Conservation (phyloP, 805 yeast genomes). For the Ogataea trehaloabstinens region DNA sequence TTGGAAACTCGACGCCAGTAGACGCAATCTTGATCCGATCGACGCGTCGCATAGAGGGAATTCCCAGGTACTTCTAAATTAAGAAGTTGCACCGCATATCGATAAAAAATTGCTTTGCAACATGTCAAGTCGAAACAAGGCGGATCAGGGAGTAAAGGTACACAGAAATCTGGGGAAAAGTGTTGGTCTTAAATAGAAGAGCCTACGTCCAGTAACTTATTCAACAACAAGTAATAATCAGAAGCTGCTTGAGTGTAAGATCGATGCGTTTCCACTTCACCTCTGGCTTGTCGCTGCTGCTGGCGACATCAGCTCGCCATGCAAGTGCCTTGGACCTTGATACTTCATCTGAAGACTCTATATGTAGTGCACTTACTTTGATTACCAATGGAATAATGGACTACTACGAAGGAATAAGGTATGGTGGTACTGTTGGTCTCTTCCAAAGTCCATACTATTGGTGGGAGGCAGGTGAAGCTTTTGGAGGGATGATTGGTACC, state of each 20-base stretch:
- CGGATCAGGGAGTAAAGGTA: not conserved
- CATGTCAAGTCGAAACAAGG: not conserved
- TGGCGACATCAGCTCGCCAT: not conserved
- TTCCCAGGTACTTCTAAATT: not conserved
- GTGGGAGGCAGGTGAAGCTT: conserved; percentile 91
- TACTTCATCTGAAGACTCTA: conserved; percentile 22
- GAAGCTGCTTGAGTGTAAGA: no score
- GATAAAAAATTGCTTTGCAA: not conserved
- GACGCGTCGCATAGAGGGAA: no score
- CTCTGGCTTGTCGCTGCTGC: not conserved
- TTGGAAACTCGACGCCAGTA: no score
- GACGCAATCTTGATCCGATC: no score
- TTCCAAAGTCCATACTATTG: conserved; percentile 76
- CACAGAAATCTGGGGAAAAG: no score
- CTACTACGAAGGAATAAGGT: conserved; percentile 66
- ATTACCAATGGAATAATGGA: conserved; percentile 74
- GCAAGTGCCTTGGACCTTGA: conserved; percentile 13
- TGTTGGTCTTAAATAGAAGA: no score
- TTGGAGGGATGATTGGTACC: conserved; percentile 69
- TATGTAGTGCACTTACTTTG: conserved; percentile 51
- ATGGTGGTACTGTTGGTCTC: conserved; percentile 73
- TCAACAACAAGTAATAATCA: no score
- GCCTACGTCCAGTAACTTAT: no score
- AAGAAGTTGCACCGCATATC: no score
- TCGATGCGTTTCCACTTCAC: not conserved